Conservation (phyloP, 805 yeast species). For the Candida anglica region DNA sequence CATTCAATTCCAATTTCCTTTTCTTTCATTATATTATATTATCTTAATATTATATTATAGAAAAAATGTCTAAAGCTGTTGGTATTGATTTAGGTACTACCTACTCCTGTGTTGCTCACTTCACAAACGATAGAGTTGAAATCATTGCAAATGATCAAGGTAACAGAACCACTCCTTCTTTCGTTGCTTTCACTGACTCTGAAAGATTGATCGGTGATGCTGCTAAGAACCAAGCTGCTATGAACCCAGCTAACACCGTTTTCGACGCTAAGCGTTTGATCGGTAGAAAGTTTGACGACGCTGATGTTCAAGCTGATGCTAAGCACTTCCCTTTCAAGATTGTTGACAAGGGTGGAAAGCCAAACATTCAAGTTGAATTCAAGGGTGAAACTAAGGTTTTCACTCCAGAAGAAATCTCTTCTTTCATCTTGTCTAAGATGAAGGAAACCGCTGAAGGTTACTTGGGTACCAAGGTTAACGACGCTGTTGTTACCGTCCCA, state of each 20-base stretch:
- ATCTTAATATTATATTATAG: slow-evolving; percentile 8
- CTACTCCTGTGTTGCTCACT: slow-evolving; percentile 76
- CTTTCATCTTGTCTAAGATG: slow-evolving; percentile 80
- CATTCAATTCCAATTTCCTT: not conserved
- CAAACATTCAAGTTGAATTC: slow-evolving; percentile 67
- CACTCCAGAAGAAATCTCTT: slow-evolving; percentile 73
- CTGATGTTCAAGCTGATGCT: slow-evolving; percentile 80
- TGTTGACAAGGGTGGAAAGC: slow-evolving; percentile 60
- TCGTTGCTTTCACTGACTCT: slow-evolving; percentile 74
- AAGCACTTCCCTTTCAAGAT: slow-evolving; percentile 87
- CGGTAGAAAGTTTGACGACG: slow-evolving; percentile 75
- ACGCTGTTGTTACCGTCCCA: slow-evolving; percentile 91
- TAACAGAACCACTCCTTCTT: slow-evolving; percentile 81
- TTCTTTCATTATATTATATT: not conserved
- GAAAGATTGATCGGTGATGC: slow-evolving; percentile 82
- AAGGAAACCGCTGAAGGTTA: slow-evolving; percentile 76
- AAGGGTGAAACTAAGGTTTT: slow-evolving; percentile 65
- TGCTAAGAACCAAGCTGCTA: slow-evolving; percentile 80
- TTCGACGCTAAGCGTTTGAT: slow-evolving; percentile 82
- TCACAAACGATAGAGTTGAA: slow-evolving; percentile 67
- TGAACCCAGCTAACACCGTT: slow-evolving; percentile 73
- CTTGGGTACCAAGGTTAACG: slow-evolving; percentile 69
- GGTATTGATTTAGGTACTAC: slow-evolving; percentile 98
- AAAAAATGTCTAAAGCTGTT: slow-evolving; percentile 48
- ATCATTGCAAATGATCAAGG: slow-evolving; percentile 82